Conservation (phyloP, 371 early-diverging fungal species). For the Apophysomyces variabilis region DNA sequence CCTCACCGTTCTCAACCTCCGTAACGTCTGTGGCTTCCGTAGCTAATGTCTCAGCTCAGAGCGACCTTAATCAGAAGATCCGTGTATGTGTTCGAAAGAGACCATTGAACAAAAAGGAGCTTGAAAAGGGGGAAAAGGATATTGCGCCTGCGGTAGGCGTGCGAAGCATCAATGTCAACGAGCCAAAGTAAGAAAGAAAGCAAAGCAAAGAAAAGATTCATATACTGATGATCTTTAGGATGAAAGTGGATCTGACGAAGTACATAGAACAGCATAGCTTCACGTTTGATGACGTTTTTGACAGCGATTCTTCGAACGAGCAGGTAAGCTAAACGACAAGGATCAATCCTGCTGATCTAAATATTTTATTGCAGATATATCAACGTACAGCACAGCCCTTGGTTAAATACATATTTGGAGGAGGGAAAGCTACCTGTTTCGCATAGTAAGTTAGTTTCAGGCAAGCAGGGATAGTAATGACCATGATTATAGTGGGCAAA, state of each 20-base stretch:
- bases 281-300: conserved; percentile 97
- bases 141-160: conserved; percentile 71
- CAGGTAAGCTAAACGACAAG: conserved; percentile 44
- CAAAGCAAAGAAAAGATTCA: neutral
- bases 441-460: conserved; percentile 77
- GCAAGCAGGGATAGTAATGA: neutral
- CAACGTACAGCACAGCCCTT: conserved; percentile 90
- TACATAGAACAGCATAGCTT: conserved; percentile 96
- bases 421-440: conserved; percentile 98
- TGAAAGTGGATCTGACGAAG: conserved; percentile 92
- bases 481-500: conserved; percentile 85
- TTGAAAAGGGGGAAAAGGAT: conserved; percentile 81
- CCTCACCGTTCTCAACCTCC: conserved; percentile 11
- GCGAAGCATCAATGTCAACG: conserved; percentile 80
- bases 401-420: conserved; percentile 92
- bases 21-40: conserved; percentile 12
- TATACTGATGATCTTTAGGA: conserved; percentile 37
- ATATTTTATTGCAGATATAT: conserved; percentile 62
- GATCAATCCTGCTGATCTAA: neutral
- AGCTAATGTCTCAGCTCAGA: conserved; percentile 21
- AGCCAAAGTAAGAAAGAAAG: conserved; percentile 76
- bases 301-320: conserved; percentile 75
- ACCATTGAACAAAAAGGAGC: conserved; percentile 87
- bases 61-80: conserved; percentile 78
- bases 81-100: conserved; percentile 97